Evolutionary conservation across 2,329 filamentous ascomycete species (phyloP).

Genomic region (Calonectria honghensis): DNA sequence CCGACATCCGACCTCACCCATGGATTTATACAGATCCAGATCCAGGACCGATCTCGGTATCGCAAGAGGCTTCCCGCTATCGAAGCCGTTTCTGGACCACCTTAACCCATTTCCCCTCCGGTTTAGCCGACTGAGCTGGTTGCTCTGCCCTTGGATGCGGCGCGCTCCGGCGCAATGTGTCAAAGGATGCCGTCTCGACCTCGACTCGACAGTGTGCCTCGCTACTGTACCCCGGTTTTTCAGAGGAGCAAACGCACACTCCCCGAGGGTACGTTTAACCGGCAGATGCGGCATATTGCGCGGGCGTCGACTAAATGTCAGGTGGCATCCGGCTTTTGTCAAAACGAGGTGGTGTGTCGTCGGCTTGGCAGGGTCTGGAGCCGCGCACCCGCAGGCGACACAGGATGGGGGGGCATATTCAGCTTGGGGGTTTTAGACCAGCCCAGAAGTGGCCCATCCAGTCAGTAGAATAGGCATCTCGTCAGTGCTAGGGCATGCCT

Average conservation of each 20-base stretch:
- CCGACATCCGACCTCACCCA: background rate
- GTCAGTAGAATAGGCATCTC: background rate
- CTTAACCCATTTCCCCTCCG: background rate
- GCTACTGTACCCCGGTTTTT: slow-evolving; percentile 18
- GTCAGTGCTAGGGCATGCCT: background rate
- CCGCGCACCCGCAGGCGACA: background rate
- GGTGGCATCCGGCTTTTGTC: slow-evolving; percentile 4
- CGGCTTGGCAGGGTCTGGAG: slow-evolving; percentile 4
- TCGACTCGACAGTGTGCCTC: slow-evolving; percentile 1
- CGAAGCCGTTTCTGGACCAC: background rate
- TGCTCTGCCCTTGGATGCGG: slow-evolving; percentile 1
- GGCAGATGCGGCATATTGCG: slow-evolving; percentile 9
- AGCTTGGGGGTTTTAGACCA: background rate
- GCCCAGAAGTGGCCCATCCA: background rate
- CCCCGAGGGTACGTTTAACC: slow-evolving; percentile 2
- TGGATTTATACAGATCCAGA: slow-evolving; percentile 22
- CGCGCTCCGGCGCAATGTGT: slow-evolving; percentile 19
- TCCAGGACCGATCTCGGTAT: slow-evolving; percentile 27
- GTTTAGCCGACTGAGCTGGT: slow-evolving; percentile 16
- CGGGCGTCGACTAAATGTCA: background rate
- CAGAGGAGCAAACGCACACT: background rate
- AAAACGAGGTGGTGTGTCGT: background rate
- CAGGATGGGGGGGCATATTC: background rate
- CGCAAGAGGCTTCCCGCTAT: background rate
- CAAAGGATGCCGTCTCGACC: slow-evolving; percentile 21